These are phyloP conservation scores for Sporisorium reilianum DNA, from an alignment of 1,284 basidiomycete genomes.

Conservation along the genomic window DNA sequence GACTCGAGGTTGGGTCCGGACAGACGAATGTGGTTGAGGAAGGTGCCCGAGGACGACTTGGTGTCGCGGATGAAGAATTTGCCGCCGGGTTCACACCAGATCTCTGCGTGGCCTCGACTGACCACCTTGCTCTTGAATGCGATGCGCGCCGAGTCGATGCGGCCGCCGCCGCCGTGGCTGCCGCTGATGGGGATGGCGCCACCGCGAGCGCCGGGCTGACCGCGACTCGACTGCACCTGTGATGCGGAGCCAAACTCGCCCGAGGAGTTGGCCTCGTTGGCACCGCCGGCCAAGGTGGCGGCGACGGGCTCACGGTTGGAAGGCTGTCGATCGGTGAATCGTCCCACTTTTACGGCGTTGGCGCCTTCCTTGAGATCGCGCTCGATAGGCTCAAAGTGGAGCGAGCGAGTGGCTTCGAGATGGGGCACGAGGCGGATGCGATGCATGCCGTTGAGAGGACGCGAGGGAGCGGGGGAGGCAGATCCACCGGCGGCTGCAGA, in stretches of 20 bases:
- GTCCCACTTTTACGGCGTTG: conserved; percentile 83
- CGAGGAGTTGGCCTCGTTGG: conserved; percentile 10
- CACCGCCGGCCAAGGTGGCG: conserved; percentile 10
- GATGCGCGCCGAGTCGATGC: conserved; percentile 70
- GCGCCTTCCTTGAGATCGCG: conserved; percentile 76
- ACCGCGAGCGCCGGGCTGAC: conserved; percentile 48
- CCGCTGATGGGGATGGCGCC: conserved; percentile 53
- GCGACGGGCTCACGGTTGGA: conserved; percentile 24
- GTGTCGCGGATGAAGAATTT: conserved; percentile 92
- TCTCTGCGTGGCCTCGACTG: conserved; percentile 91
- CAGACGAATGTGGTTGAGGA: conserved; percentile 92
- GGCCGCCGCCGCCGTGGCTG: conserved; percentile 73
- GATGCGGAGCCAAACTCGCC: conserved; percentile 24
- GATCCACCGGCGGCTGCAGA: conserved; percentile 7
- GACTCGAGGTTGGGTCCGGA: conserved; percentile 82
- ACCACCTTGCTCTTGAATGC: conserved; percentile 98
- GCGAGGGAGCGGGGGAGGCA: conserved; percentile 7
- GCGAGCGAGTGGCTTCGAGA: conserved; percentile 86
- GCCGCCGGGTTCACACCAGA: conserved; percentile 79
- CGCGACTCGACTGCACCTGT: conserved; percentile 17
- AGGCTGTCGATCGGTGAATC: conserved; percentile 80
- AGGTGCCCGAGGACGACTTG: conserved; percentile 89
- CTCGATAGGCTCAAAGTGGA: conserved; percentile 91
- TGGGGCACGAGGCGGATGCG: conserved; percentile 88
- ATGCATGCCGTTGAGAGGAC: conserved; percentile 65